Evolutionary conservation across 331 rosid genomes (phyloP).

Genomic region (Saraca asoca): DNA sequence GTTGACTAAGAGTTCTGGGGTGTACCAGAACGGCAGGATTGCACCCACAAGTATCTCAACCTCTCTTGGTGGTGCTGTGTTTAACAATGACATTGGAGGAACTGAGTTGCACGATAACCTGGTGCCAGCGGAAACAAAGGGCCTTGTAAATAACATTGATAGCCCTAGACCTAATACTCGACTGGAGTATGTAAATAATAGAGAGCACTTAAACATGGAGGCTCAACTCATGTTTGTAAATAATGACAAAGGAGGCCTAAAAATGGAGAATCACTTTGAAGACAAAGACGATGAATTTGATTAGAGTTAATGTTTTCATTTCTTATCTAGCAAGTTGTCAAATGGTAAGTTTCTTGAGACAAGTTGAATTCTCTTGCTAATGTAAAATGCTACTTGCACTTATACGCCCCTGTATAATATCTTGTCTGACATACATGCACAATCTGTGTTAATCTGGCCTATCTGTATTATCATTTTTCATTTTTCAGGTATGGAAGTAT

Average conservation of each 20-base stretch:
- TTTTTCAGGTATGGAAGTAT: constrained; percentile 58
- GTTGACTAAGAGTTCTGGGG: constrained; percentile 44
- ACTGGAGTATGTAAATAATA: constrained; percentile 82
- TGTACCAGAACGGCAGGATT: constrained; percentile 54
- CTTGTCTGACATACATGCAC: too few species aligned
- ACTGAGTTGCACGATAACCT: constrained; percentile 49
- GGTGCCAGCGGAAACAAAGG: constrained; percentile 43
- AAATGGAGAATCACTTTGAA: constrained; percentile 75
- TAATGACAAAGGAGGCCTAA: constrained; percentile 61
- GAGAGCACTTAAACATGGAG: constrained; percentile 65
- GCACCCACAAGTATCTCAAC: constrained; percentile 40
- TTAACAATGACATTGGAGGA: constrained; percentile 46
- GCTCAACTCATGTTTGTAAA: constrained; percentile 82
- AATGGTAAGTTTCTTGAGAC: background rate
- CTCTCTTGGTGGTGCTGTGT: constrained; percentile 43
- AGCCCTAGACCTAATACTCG: constrained; percentile 50
- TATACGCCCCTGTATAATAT: too few species aligned
- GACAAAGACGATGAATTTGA: constrained; percentile 47
- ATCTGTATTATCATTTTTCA: background rate
- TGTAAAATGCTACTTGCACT: background rate
- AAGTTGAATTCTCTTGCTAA: background rate
- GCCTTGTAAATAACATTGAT: constrained; percentile 68
- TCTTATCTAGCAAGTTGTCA: background rate
- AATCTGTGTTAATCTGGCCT: background rate
- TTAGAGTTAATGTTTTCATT: constrained; percentile 54